Conservation (phyloP, 2,329 filamentous ascomycete species). For the Colletotrichum costaricense region DNA sequence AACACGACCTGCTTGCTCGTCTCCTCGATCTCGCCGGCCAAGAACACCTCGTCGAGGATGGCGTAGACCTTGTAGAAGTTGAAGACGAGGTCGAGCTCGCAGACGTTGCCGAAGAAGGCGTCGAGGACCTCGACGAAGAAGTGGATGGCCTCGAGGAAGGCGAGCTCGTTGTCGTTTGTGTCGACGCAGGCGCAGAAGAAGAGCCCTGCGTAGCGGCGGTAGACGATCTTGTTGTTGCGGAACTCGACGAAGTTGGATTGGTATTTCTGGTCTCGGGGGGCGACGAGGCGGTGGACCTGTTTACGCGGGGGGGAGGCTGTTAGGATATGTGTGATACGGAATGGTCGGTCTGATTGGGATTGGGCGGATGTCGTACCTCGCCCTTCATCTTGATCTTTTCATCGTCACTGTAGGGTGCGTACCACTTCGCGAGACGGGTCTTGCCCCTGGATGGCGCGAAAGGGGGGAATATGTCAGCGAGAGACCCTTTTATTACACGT, state of each 20-base stretch:
- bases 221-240: constrained; percentile 95
- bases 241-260: constrained; percentile 99
- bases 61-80: constrained; percentile 93
- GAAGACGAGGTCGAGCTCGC: constrained; percentile 92
- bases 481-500: not conserved
- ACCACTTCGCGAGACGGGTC: constrained; percentile 98
- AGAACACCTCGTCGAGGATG: constrained; percentile 97
- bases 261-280: constrained; percentile 98
- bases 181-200: constrained; percentile 99
- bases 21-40: constrained; percentile 98
- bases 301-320: too few relatives aligned
- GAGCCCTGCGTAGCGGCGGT: constrained; percentile 94
- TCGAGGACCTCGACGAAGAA: constrained; percentile 99
- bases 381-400: constrained; percentile 99
- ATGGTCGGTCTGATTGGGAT: not conserved
- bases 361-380: constrained; percentile 70
- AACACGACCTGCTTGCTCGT: constrained; percentile 98
- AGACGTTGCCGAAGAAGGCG: constrained; percentile 98
- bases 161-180: constrained; percentile 98
- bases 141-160: constrained; percentile 96
- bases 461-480: constrained; percentile 10
- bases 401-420: constrained; percentile 97
- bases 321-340: too few relatives aligned
- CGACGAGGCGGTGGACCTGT: constrained; percentile 95
- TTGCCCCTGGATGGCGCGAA: constrained; percentile 77